Base-by-base conservation (phyloP, 148 eudicot genomes). In the Fallopia convolvulus region DNA sequence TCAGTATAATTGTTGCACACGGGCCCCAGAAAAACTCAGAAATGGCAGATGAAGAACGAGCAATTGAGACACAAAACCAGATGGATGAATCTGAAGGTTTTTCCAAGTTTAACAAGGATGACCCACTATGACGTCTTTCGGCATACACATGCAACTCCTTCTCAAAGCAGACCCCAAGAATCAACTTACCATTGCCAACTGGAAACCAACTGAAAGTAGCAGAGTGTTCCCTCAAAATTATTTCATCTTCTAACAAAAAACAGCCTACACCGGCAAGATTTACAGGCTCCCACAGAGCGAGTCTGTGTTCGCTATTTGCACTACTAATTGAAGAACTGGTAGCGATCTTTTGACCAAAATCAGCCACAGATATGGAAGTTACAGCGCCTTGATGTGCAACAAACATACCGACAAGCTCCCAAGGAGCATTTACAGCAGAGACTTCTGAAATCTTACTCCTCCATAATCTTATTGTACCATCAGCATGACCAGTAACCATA, bases 341-440 rank as follows among this genome's bases (percentile, higher is more conserved):
- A 70, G 98, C 97, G 85, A 91, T 86, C 82, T 88, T 96, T 81
- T 86, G 86, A 78, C 97, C 92, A 85, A 82, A 89, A 81, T 86
- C 89, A 85, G 89, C 86, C 47, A 85, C 63, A 79, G 94, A 84
- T 78, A 90, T 82, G 47, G 80, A 79, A 79, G 44, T 81, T 53
- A 91, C 79, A 78, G 97, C 89, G 30, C 90, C 90, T 80, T 82
- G 82, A 77, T 80, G 83, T 39, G 92, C 84, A 61, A 83, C 81
- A 85, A 93, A 85, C 84, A 81, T 77, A 76, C 98, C 98, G 77
- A 93, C 97, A 80, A 96, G 93, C 81, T 87, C 91, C 92, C 97
- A 91, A 49, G 87, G 81, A 13, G 75, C 58, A 80, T 48, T 60
- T 68, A 81, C 84, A 65, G 79, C 83, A 74, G 80, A 80, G 17